Conservation (phyloP, 1,284 basidiomycete species). For the Ceratobasidium sp. region DNA sequence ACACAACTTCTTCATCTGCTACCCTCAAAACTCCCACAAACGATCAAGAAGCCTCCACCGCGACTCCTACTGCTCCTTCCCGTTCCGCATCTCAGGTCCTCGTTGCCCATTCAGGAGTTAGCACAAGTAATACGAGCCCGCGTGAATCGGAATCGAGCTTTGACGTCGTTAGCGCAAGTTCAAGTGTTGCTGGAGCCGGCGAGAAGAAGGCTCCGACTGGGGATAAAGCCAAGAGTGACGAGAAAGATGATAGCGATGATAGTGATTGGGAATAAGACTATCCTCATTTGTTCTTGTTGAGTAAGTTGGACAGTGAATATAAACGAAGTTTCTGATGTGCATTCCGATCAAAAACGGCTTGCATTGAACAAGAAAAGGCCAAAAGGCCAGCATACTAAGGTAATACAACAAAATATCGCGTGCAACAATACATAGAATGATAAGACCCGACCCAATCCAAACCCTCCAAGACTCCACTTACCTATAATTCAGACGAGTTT, state of each 20-base stretch:
- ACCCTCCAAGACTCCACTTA: neutral
- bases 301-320: too few relatives aligned
- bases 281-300: neutral
- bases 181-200: conserved; percentile 22
- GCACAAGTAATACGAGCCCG: conserved; percentile 40
- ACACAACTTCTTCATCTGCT: conserved; percentile 12
- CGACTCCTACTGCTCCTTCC: conserved; percentile 26
- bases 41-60: conserved; percentile 1
- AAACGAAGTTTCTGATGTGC: too few relatives aligned
- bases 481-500: neutral
- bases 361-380: too few relatives aligned
- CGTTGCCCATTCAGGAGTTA: conserved; percentile 27
- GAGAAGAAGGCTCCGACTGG: conserved; percentile 14
- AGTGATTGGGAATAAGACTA: conserved; percentile 33
- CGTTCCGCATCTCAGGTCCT: conserved; percentile 29
- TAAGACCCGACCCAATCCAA: neutral
- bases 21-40: conserved; percentile 30
- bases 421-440: conserved; percentile 2
- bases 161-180: conserved; percentile 39
- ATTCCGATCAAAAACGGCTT: too few relatives aligned
- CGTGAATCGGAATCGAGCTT: conserved; percentile 42
- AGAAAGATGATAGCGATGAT: conserved; percentile 36
- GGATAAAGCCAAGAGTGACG: conserved; percentile 13
- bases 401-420: neutral
- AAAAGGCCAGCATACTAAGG: neutral